Evolutionary conservation across 805 yeast species (phyloP), one percentile per base, ranked within the genome.

Genomic region (Saccharomycopsis fermentans): DNA sequence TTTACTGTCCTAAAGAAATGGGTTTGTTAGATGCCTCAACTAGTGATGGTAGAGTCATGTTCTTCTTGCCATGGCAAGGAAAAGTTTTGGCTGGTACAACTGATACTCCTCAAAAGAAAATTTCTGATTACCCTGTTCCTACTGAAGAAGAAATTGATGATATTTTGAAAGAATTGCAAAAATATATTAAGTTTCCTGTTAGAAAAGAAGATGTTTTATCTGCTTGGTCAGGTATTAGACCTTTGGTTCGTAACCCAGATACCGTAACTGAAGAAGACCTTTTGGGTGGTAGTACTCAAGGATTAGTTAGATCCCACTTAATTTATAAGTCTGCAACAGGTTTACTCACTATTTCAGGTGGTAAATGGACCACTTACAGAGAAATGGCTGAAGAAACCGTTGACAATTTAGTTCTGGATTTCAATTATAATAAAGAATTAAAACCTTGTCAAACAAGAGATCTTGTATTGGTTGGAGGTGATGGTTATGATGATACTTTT

Each of bases 291-390:
- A 76, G 84, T 53, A 91, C 97, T 59, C 94, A 90, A 74, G 91
- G 90, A 56, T 77, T 91, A 64, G 98, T 91, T 51, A 85, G 98
- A 75, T 86, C 88, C 65, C 98, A 91, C 73, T 77, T 91, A 66
- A 79, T 91, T 57, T 80, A 86, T 67, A 77, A 81, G 34, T 81
- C 95, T 36, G 82, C 78, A 59, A 78, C 86, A 58, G 94, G 92
- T 27, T 79, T 91, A 65, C 77, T 91, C 43, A 91, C 98, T 43
- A 87, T 91, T 64, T 85, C 96, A 19, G 98, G 97, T 67, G 98
- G 98, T 71, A 91, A 91, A 75, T 91, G 98, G 98, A 91, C 98
- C 57, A 91, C 98, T 39, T 92, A 91, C 77, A 81, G 97, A 76
- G 96, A 90, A 76, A 91, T 91, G 97, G 96, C 97, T 24, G 84